Base-by-base conservation (phyloP, 306 rosid species). In the Fragaria vesca region DNA sequence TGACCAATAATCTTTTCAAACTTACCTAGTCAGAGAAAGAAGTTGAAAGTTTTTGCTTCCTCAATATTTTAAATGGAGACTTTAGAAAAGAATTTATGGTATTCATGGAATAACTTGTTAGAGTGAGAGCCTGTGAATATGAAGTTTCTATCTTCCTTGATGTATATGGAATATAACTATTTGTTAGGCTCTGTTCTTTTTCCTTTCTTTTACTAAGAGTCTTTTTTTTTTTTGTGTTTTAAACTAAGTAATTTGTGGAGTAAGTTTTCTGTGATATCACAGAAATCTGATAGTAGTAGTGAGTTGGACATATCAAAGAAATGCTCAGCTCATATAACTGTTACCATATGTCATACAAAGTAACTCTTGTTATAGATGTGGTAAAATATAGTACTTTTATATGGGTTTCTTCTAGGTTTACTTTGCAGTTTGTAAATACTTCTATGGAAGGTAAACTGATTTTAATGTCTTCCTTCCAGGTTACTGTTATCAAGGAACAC, bases 401-500 rank as follows among this genome's bases (percentile, higher is more conserved):
- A 42, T 42, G 36, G 21, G 50, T 66, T 6, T 65, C 68, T 61
- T 63, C 28, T 69, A 10, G 38, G 47, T 46, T 60, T 20, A 16
- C 26, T 20, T 78, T 38, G 21, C 46, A 70, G 76, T 81, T 16
- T 15, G 34, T 18, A 17, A n/a, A 6, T 34, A 34, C 36, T 3
- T 38, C 73, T 38, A 62, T 83, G 61, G 11, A 71, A 78, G 72
- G 71, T 52, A 50, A 51, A 60, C 74, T 71, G 63, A 51, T 78
- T 73, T 81, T 78, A 30, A 1, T 66, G 65, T 66, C 30, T 66
- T 67, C 73, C 24, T 79, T 81, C 51, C 68, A 94, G 98, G 94
- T 82, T 87, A 85, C 80, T 82, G 85, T 73, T 48, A 74, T 94
- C 85, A 92, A 87, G 87, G 93, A 90, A 73, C 98, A 94, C 84